Evolutionary conservation across 2,329 filamentous ascomycete species (phyloP).

Genomic region (Colletotrichum sp.): DNA sequence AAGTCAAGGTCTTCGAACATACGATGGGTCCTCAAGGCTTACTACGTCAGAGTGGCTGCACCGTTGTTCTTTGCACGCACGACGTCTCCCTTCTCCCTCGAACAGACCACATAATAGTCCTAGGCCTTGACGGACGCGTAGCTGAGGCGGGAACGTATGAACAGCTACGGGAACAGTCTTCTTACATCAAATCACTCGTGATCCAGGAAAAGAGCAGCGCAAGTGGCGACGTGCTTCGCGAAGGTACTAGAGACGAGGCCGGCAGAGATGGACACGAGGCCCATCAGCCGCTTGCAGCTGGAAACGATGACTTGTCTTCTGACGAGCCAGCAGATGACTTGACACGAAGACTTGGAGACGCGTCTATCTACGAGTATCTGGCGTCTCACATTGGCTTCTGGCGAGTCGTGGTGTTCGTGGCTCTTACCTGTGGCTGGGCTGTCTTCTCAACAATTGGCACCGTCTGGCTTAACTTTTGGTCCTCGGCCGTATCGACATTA

Average conservation of each 20-base stretch:
- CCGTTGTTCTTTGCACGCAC: slow-evolving; percentile 1
- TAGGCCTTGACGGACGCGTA: background rate
- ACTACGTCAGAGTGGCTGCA: slow-evolving; percentile 33
- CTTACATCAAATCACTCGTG: background rate
- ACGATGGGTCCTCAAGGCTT: slow-evolving; percentile 46
- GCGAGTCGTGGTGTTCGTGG: background rate
- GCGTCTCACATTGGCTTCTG: background rate
- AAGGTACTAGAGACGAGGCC: background rate
- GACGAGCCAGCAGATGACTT: background rate
- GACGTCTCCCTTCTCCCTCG: background rate
- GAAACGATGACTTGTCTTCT: background rate
- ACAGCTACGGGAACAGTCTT: background rate
- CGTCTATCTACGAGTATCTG: background rate
- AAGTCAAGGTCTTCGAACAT: slow-evolving; percentile 42
- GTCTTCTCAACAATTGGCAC: background rate
- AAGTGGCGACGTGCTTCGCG: background rate
- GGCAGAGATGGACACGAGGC: accelerated
- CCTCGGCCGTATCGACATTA: accelerated
- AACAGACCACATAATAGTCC: background rate
- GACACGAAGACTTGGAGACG: background rate
- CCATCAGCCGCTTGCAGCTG: background rate
- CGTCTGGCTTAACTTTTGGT: background rate
- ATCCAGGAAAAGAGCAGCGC: background rate
- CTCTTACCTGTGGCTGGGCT: background rate
- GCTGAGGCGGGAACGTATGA: background rate